phyloP scores from a whole-genome alignment of 768 basidiomycete species.

The Amanita fuliginea region DNA sequence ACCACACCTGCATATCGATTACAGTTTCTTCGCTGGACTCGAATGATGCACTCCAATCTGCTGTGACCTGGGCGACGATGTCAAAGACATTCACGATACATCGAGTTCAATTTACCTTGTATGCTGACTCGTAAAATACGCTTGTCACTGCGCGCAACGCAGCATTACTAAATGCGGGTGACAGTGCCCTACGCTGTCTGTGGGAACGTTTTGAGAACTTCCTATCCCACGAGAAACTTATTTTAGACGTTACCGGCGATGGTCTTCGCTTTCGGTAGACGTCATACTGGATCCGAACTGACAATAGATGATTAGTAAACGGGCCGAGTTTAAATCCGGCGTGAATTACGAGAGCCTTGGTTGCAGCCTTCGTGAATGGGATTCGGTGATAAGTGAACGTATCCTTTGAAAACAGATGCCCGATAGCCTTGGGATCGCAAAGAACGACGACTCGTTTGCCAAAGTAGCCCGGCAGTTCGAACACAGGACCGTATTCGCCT shows the following conservation, averaged over 20 bases:
- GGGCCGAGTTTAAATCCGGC: background rate
- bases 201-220: background rate
- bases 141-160: slow-evolving; percentile 12
- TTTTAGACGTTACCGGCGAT: slow-evolving; percentile 25
- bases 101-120: slow-evolving; percentile 25
- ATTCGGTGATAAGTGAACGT: slow-evolving; percentile 36
- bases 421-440: slow-evolving; percentile 38
- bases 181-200: slow-evolving; percentile 34
- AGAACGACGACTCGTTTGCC: slow-evolving; percentile 25
- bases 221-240: background rate
- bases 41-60: slow-evolving; percentile 17
- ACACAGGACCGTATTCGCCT: slow-evolving; percentile 35
- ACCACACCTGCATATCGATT: slow-evolving; percentile 41
- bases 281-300: slow-evolving; percentile 30
- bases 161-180: background rate
- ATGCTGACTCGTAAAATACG: slow-evolving; percentile 39
- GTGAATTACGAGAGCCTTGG: slow-evolving; percentile 25
- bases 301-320: background rate
- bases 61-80: slow-evolving; percentile 20
- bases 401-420: slow-evolving; percentile 39
- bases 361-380: slow-evolving; percentile 19
- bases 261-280: slow-evolving; percentile 34
- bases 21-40: slow-evolving; percentile 16
- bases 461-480: slow-evolving; percentile 23
- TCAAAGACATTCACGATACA: background rate